A percentile compares a stretch with the other conserved stretches of the same genome.
phyloP scores from a whole-genome alignment of 1,284 basidiomycete species.

The Cryptococcus jaspeensis region DNA sequence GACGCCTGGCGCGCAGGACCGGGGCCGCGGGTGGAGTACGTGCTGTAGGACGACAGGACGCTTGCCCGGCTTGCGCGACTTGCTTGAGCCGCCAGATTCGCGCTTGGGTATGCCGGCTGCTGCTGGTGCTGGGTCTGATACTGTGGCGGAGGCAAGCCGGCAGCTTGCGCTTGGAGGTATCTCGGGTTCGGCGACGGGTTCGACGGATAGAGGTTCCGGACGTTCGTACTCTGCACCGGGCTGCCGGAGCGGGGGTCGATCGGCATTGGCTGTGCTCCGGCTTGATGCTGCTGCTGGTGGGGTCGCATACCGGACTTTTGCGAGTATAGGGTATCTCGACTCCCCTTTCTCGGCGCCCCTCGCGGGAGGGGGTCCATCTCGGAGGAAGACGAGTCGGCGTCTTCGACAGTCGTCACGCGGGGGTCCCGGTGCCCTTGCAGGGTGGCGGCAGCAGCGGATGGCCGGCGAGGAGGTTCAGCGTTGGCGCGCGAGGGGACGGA shows the following conservation, averaged over 20 bases:
- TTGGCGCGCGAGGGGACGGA: background rate
- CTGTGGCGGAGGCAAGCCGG: background rate
- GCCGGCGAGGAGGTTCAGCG: too few relatives aligned
- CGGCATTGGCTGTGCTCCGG: too few relatives aligned
- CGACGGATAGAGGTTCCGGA: background rate
- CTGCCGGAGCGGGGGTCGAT: too few relatives aligned
- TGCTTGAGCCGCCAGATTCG: background rate
- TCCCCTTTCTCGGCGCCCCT: conserved; percentile 5
- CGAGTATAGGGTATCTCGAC: background rate
- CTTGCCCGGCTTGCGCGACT: background rate
- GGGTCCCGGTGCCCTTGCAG: too few relatives aligned
- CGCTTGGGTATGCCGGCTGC: background rate
- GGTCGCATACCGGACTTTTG: background rate
- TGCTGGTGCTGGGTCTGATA: background rate
- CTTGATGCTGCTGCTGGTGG: background rate
- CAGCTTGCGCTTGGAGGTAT: background rate
- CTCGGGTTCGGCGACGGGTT: conserved; percentile 6
- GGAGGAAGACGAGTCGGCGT: background rate
- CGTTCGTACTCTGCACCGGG: background rate
- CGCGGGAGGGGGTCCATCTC: background rate
- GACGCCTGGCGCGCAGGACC: too few relatives aligned
- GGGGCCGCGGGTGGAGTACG: background rate
- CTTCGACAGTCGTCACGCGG: background rate
- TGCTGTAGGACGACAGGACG: background rate
- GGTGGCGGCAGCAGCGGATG: too few relatives aligned